Base-by-base conservation (phyloP, 495 filamentous ascomycete genomes). In the Xeromyces bisporus region DNA sequence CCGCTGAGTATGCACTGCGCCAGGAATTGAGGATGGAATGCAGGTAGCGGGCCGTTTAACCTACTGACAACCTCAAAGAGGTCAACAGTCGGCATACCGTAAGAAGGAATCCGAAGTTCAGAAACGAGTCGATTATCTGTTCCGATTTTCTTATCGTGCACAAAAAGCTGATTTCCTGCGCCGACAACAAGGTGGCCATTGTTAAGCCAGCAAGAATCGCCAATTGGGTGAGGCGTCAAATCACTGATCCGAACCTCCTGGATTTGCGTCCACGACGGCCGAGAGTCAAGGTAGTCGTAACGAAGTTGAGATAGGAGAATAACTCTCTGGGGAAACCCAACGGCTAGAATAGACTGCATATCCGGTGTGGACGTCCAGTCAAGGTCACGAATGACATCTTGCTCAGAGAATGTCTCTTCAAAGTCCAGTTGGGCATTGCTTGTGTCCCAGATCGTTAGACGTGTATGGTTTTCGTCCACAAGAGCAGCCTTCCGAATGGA, bases 361-460 rank as follows among this genome's bases (percentile, higher is more conserved):
- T 92, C 84, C 0, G 87, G 84, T 0, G 87, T 93, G 6, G 80
- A 86, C 1, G 86, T 87, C 87, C 87, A 96, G 45, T 93, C 85
- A 6, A 94, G 66, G 44, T 93, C 87, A 38, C 73, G 66, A 20
- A 96, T 86, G 10, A 67, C 67, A 35, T 91, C 81, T 36, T 73
- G 61, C 13, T 64, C 58, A 34, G 76, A 70, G 40, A 83, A 89
- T 26, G 71, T 64, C 34, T 84, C 69, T 32, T 75, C 64, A 46
- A 79, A 84, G 50, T 96, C 87, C 2, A 96, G 59, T 46, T 82
- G 77, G 1, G 72, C 72, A 28, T 77, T 80, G 40, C 74, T 71
- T 3, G 78, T 79, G 47, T 92, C 85, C 87, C 87, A 96, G 32
- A 96, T 91, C 0, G 83, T 89, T 34, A 96, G 50, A 30, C 73